A percentile compares a stretch with the other conserved stretches of the same genome.
Evolutionary conservation across 169 alveolate species (phyloP).

Genomic region (Eimeria sp.): DNA sequence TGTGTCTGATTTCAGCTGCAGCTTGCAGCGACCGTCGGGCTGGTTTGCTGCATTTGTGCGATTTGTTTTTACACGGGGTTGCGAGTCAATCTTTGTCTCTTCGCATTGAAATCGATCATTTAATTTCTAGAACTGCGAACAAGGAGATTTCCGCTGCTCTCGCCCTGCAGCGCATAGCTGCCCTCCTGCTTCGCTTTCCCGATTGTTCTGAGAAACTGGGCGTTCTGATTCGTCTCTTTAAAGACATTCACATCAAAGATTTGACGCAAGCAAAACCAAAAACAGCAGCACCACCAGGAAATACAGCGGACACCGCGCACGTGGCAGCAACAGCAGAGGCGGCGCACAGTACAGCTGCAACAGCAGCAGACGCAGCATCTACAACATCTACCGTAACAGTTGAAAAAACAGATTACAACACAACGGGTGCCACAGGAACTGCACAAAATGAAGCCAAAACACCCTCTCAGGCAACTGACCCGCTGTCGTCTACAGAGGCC

Average conservation of each 20-base stretch:
- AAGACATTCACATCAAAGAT: conserved; percentile 1
- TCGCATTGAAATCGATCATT: conserved; percentile 71
- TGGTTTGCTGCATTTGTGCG: conserved; percentile 39
- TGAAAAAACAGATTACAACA: too few species aligned
- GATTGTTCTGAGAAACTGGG: conserved; percentile 79
- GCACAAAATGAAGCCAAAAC: too few species aligned
- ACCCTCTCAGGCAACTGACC: too few species aligned
- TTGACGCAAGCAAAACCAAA: not conserved
- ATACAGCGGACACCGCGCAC: not conserved
- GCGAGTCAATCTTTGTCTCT: conserved; percentile 34
- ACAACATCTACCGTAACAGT: too few species aligned
- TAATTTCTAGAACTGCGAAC: not conserved
- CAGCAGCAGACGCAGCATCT: not conserved
- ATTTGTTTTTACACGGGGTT: conserved; percentile 63
- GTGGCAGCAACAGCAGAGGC: not conserved
- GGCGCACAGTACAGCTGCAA: not conserved
- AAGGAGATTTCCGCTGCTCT: conserved; percentile 3
- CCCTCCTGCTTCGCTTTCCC: conserved; percentile 22
- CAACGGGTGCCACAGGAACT: too few species aligned
- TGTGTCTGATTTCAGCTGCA: conserved; percentile 38
- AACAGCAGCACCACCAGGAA: not conserved
- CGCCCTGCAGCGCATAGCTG: conserved; percentile 61
- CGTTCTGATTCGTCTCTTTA: conserved; percentile 25
- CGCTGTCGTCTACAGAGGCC: too few species aligned
- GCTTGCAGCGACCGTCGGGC: conserved; percentile 22